phyloP scores from a whole-genome alignment of 352 stramenopile genomes.

The Phytopythium sindhum region DNA sequence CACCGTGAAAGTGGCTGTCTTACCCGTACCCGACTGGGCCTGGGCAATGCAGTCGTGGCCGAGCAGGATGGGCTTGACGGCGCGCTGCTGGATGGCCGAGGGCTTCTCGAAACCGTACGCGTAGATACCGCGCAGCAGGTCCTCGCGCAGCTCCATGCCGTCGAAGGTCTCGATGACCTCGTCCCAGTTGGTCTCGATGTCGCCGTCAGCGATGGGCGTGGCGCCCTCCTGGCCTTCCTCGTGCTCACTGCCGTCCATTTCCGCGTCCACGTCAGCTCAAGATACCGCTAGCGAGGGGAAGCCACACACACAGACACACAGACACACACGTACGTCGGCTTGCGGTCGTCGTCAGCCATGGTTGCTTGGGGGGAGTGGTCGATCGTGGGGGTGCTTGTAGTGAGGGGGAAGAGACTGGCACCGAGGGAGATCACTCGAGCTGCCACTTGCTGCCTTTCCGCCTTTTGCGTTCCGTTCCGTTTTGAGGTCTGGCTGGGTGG shows the following conservation, averaged over 20 bases:
- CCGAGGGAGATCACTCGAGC: neutral
- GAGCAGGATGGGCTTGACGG: conserved; percentile 97
- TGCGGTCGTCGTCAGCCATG: conserved; percentile 85
- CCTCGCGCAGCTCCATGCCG: conserved; percentile 97
- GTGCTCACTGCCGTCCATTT: conserved; percentile 35
- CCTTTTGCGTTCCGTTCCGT: conserved; percentile 10
- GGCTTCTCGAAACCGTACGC: conserved; percentile 99
- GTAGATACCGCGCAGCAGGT: conserved; percentile 99
- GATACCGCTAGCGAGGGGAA: neutral
- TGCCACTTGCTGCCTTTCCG: conserved; percentile 7
- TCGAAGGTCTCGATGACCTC: conserved; percentile 99
- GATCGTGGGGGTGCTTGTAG: conserved; percentile 19
- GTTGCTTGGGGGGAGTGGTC: conserved; percentile 26
- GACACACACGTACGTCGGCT: conserved; percentile 42
- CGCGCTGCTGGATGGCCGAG: conserved; percentile 99
- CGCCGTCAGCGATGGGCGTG: conserved; percentile 84
- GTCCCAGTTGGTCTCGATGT: conserved; percentile 99
- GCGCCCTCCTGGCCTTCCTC: conserved; percentile 69
- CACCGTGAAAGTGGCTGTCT: conserved; percentile 99
- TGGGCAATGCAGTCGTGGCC: conserved; percentile 98
- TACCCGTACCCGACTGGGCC: conserved; percentile 98
- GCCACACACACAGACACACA: neutral
- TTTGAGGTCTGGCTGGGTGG: neutral
- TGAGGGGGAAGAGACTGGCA: conserved; percentile 16
- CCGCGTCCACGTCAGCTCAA: neutral